phyloP scores from a whole-genome alignment of 176 grass and related monocot genomes.

The Zea mays region DNA sequence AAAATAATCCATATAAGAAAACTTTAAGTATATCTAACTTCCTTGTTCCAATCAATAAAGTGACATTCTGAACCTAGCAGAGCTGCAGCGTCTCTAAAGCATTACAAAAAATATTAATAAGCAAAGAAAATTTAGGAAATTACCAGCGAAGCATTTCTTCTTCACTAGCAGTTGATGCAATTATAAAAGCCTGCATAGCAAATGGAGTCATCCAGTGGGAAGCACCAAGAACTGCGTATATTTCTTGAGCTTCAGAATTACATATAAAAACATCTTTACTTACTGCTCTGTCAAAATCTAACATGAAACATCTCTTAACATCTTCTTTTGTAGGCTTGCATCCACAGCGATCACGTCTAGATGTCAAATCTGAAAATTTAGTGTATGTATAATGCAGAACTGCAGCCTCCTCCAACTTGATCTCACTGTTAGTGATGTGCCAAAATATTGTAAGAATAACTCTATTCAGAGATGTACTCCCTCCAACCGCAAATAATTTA shows the following conservation, averaged over 20 bases:
- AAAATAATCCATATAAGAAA: background rate
- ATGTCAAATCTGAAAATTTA: slow-evolving; percentile 96
- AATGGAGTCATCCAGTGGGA: background rate
- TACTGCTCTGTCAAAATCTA: slow-evolving; percentile 96
- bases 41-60: background rate
- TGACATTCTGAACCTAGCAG: background rate
- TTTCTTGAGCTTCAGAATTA: slow-evolving; percentile 29
- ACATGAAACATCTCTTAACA: slow-evolving; percentile 98
- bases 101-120: slow-evolving; percentile 13
- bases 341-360: slow-evolving; percentile 90
- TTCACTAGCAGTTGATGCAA: slow-evolving; percentile 94
- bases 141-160: slow-evolving; percentile 98
- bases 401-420: slow-evolving; percentile 93
- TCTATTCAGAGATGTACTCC: background rate
- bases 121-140: slow-evolving; percentile 14
- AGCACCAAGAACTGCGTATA: background rate
- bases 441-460: slow-evolving; percentile 22
- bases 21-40: slow-evolving; percentile 11
- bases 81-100: background rate
- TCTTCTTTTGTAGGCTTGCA: slow-evolving; percentile 96
- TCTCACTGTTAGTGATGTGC: slow-evolving; percentile 51
- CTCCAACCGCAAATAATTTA: background rate
- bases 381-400: slow-evolving; percentile 96
- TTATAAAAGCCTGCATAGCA: slow-evolving; percentile 84
- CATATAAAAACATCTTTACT: slow-evolving; percentile 34